Evolutionary conservation across 306 rosid genomes (phyloP).

Genomic region (Dalbergia cochinchinensis): DNA sequence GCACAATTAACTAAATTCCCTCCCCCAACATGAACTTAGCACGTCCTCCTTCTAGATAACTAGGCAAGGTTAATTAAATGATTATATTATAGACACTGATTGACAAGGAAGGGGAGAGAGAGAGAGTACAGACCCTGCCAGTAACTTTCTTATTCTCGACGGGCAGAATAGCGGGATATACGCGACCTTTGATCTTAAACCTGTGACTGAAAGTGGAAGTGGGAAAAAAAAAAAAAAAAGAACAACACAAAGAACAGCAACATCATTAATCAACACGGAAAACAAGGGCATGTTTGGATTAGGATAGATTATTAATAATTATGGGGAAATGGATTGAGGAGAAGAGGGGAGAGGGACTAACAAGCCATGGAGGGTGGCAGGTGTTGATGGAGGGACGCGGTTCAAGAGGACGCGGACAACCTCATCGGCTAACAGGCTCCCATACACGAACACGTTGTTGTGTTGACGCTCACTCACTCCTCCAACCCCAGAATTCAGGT

Average conservation of each 20-base stretch:
- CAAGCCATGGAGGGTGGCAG: slow-evolving; percentile 70
- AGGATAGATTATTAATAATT: too few relatives aligned
- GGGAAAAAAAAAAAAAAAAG: not conserved
- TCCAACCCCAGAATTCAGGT: not conserved
- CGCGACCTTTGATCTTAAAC: slow-evolving; percentile 83
- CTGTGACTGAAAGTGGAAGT: slow-evolving; percentile 62
- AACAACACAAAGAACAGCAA: not conserved
- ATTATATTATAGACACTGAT: not conserved
- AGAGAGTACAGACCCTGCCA: slow-evolving; percentile 62
- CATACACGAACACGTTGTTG: slow-evolving; percentile 87
- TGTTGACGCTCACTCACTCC: slow-evolving; percentile 31
- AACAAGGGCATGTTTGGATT: too few relatives aligned
- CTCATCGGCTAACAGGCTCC: slow-evolving; percentile 84
- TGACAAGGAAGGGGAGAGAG: not conserved
- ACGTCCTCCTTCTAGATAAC: not conserved
- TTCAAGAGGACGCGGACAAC: slow-evolving; percentile 71
- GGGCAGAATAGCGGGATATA: slow-evolving; percentile 92
- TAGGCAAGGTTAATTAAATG: not conserved
- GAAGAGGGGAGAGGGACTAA: slow-evolving; percentile 33
- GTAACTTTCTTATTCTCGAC: slow-evolving; percentile 59
- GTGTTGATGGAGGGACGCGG: slow-evolving; percentile 69
- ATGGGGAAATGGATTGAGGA: not conserved
- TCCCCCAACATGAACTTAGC: too few relatives aligned
- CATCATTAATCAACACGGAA: too few relatives aligned
- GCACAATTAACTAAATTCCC: not conserved